These are phyloP conservation scores for Plectosphaerella sp. DNA, from an alignment of 2,329 filamentous ascomycete species.

Conservation along the genomic window DNA sequence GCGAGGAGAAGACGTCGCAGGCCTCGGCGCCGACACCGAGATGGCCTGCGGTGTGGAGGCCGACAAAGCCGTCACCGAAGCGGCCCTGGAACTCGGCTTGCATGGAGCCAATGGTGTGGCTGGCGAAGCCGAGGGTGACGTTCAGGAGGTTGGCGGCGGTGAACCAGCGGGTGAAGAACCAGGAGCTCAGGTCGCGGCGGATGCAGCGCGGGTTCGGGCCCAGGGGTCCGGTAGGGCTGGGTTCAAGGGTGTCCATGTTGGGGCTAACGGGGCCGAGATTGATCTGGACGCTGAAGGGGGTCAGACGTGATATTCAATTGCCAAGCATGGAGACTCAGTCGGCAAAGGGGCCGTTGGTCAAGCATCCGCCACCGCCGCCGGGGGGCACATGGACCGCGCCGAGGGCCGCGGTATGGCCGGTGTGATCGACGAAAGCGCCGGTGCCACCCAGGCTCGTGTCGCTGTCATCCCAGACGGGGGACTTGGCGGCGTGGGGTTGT, in stretches of 20 bases:
- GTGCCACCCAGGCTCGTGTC: conserved; percentile 45
- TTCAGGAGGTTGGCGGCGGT: conserved; percentile 13
- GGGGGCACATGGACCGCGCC: too few relatives aligned
- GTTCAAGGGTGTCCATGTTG: conserved; percentile 5
- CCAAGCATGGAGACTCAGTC: conserved; percentile 24
- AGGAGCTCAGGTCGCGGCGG: conserved; percentile 18
- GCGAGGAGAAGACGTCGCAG: conserved; percentile 16
- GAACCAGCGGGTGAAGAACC: neutral
- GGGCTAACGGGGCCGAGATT: conserved; percentile 22
- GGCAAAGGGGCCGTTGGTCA: conserved; percentile 45
- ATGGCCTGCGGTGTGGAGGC: conserved; percentile 14
- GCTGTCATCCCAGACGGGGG: conserved; percentile 51
- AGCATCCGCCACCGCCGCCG: conserved; percentile 45
- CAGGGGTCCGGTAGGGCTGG: conserved; percentile 4
- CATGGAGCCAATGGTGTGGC: conserved; percentile 15
- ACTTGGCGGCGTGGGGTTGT: conserved; percentile 20
- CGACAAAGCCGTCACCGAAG: conserved; percentile 12
- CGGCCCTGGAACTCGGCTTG: conserved; percentile 24
- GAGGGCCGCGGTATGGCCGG: too few relatives aligned
- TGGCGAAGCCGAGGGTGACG: conserved; percentile 14
- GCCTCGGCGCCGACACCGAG: conserved; percentile 19
- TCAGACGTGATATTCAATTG: neutral
- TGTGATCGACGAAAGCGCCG: conserved; percentile 26
- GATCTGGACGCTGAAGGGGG: conserved; percentile 14
- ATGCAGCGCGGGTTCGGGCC: conserved; percentile 24